Percentiles rank a stretch among this genome's conserved stretches.
phyloP scores from a whole-genome alignment of 345 rosid species.

The Eucalyptus fibrosa region DNA sequence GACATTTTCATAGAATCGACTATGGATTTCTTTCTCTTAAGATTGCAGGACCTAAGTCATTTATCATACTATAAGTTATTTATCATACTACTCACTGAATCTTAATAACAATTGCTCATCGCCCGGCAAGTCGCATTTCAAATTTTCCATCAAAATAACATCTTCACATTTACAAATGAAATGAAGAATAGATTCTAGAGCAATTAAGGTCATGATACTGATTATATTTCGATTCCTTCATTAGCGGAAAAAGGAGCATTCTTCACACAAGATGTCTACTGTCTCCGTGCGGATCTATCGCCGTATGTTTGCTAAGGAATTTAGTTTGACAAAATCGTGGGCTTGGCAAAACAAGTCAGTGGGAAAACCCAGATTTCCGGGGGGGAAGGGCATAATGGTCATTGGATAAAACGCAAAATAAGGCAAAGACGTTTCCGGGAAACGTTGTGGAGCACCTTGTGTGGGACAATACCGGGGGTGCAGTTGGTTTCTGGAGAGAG shows the following conservation, averaged over 20 bases:
- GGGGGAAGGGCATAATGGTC: background rate
- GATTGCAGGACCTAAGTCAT: background rate
- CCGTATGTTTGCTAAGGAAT: background rate
- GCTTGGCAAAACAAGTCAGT: background rate
- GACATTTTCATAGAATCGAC: background rate
- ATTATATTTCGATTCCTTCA: background rate
- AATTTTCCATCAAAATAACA: background rate
- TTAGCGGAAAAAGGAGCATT: background rate
- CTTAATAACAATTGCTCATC: fast-evolving
- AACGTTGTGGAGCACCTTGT: background rate
- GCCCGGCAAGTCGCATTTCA: fast-evolving
- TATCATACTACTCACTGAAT: background rate
- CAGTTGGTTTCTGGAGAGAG: constrained; percentile 1
- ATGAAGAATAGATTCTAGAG: background rate
- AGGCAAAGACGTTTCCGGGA: fast-evolving
- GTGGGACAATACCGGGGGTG: constrained; percentile 15
- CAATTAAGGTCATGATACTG: fast-evolving
- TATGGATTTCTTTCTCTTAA: fast-evolving
- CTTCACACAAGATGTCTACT: background rate
- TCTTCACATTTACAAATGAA: background rate
- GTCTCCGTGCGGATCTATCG: background rate
- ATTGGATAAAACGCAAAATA: background rate
- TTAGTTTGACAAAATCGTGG: fast-evolving
- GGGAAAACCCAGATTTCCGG: background rate
- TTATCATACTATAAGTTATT: too few species aligned